phyloP scores from a whole-genome alignment of 352 stramenopile genomes.

The Phytophthora boehmeriae region DNA sequence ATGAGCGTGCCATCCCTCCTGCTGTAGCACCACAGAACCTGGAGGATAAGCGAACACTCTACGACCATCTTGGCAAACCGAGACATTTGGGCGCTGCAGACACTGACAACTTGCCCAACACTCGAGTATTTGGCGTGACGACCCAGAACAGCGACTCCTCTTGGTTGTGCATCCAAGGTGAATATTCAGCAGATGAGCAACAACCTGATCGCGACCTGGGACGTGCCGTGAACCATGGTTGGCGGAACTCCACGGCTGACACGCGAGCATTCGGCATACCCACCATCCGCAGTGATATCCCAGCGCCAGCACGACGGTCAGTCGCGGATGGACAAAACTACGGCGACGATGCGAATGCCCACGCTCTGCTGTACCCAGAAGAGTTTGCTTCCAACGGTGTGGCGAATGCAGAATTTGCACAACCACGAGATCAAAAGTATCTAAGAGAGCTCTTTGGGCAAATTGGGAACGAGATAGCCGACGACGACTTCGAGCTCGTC shows the following conservation, averaged over 20 bases:
- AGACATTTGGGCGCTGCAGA: slow-evolving; percentile 57
- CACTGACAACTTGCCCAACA: slow-evolving; percentile 36
- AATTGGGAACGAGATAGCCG: slow-evolving; percentile 64
- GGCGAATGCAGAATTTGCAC: slow-evolving; percentile 83
- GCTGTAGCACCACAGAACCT: slow-evolving; percentile 67
- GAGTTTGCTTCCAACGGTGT: slow-evolving; percentile 83
- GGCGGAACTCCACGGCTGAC: slow-evolving; percentile 75
- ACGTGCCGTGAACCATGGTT: slow-evolving; percentile 81
- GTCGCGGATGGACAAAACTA: slow-evolving; percentile 93
- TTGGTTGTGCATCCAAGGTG: slow-evolving; percentile 82
- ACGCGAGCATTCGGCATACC: slow-evolving; percentile 81
- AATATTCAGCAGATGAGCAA: slow-evolving; percentile 83
- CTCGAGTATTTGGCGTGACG: slow-evolving; percentile 72
- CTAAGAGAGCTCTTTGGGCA: slow-evolving; percentile 70
- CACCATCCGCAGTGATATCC: slow-evolving; percentile 87
- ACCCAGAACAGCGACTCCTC: slow-evolving; percentile 59
- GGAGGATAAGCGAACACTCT: slow-evolving; percentile 74
- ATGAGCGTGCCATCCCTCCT: slow-evolving; percentile 47
- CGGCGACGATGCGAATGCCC: slow-evolving; percentile 81
- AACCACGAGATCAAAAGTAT: slow-evolving; percentile 61
- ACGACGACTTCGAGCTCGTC: slow-evolving; percentile 74
- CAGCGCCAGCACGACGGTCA: slow-evolving; percentile 65
- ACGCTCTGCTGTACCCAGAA: slow-evolving; percentile 87
- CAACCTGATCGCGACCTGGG: slow-evolving; percentile 86
- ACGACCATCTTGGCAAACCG: slow-evolving; percentile 76